Conservation (phyloP, 2,329 filamentous ascomycete genomes). For the Macrophomina pseudophaseolina region DNA sequence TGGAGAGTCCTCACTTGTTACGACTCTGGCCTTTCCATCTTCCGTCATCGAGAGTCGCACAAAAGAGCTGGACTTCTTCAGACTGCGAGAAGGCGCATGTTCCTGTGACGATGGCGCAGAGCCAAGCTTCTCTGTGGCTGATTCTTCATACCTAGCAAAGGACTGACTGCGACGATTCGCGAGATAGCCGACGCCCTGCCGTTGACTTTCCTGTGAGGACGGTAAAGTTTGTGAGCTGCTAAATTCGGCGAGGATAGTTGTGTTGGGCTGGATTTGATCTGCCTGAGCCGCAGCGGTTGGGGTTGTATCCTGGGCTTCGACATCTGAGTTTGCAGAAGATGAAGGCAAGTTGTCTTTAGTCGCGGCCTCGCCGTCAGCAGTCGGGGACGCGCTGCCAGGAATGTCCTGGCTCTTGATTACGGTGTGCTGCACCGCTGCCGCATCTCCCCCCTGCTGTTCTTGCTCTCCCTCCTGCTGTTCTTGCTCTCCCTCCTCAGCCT, state of each 20-base stretch:
- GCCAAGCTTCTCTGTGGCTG: not conserved
- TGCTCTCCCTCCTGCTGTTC: slow-evolving; percentile 20
- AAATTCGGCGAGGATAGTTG: slow-evolving; percentile 35
- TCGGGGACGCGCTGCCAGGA: not conserved
- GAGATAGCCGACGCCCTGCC: slow-evolving; percentile 47
- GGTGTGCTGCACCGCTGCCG: not conserved
- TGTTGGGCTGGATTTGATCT: slow-evolving; percentile 28
- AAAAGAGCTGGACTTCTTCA: slow-evolving; percentile 54
- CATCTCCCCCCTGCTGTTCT: slow-evolving; percentile 18
- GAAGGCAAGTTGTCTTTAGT: not conserved
- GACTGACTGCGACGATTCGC: slow-evolving; percentile 53
- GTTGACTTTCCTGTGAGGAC: slow-evolving; percentile 38
- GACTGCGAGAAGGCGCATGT: slow-evolving; percentile 45
- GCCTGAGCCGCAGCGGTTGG: slow-evolving; percentile 33
- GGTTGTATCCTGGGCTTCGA: slow-evolving; percentile 33
- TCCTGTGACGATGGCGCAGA: not conserved
- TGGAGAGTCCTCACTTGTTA: slow-evolving; percentile 70
- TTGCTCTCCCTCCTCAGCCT: slow-evolving; percentile 32
- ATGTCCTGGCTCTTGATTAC: not conserved
- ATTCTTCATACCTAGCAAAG: slow-evolving; percentile 43
- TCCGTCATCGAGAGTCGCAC: slow-evolving; percentile 82
- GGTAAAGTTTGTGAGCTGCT: slow-evolving; percentile 40
- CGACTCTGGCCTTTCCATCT: slow-evolving; percentile 88
- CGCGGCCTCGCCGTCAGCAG: not conserved
- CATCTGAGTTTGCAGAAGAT: not conserved